These are phyloP conservation scores for Bothriochloa decipiens DNA, from an alignment of 176 grass and related monocot species.

Conservation along the genomic window DNA sequence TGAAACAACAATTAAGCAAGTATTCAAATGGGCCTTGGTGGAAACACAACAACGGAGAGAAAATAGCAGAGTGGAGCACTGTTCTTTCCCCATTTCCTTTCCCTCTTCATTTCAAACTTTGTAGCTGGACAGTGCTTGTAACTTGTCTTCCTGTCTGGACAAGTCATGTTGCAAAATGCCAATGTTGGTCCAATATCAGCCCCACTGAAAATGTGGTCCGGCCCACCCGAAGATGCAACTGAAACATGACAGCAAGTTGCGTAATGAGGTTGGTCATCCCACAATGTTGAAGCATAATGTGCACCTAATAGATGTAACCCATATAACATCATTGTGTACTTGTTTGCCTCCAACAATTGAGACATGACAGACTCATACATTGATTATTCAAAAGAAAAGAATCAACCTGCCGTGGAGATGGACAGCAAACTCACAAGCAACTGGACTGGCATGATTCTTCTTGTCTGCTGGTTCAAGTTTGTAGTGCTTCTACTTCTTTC, in stretches of 20 bases:
- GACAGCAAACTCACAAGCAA: slow-evolving; percentile 5
- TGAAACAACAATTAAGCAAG: not conserved
- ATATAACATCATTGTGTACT: not conserved
- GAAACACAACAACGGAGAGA: not conserved
- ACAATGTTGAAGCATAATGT: slow-evolving; percentile 7
- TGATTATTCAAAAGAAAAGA: not conserved
- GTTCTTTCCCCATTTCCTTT: not conserved
- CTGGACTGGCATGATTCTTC: slow-evolving; percentile 24
- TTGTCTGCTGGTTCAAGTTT: slow-evolving; percentile 4
- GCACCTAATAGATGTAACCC: not conserved
- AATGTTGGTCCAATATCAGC: slow-evolving; percentile 5
- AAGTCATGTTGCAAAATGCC: not conserved
- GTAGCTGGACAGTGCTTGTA: not conserved
- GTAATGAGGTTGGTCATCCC: not conserved
- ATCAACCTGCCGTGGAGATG: slow-evolving; percentile 1
- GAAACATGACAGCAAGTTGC: slow-evolving; percentile 20
- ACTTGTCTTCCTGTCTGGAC: not conserved
- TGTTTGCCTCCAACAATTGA: slow-evolving; percentile 23
- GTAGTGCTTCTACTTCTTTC: slow-evolving; percentile 29
- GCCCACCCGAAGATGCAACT: not conserved
- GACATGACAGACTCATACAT: slow-evolving; percentile 22
- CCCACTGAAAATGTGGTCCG: not conserved
- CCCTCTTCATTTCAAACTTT: not conserved
- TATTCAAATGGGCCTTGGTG: not conserved
- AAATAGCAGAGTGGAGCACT: not conserved